A percentile compares a stretch with the other conserved stretches of the same genome.
Conservation (phyloP, 176 grass and related monocot species). For the Cocos nucifera region DNA sequence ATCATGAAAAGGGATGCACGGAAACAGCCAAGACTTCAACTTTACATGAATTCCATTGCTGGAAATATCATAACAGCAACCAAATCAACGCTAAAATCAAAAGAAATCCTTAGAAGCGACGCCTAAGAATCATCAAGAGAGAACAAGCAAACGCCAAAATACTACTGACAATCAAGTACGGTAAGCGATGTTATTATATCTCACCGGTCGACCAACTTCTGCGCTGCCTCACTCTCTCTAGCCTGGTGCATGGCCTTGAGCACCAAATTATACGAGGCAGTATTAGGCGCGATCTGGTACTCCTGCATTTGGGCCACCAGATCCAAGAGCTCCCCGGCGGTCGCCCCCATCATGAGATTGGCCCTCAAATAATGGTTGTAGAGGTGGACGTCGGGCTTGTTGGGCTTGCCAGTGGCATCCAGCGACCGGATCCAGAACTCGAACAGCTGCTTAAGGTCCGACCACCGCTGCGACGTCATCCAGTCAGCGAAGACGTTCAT, state of each 20-base stretch:
- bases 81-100: too few species aligned
- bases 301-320: conserved; percentile 75
- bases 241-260: conserved; percentile 46
- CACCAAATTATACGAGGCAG: conserved; percentile 85
- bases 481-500: conserved; percentile 58
- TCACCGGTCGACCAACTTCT: conserved; percentile 26
- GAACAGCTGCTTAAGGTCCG: conserved; percentile 57
- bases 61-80: too few species aligned
- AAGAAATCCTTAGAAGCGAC: too few species aligned
- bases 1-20: too few species aligned
- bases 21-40: too few species aligned
- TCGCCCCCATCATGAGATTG: conserved; percentile 48
- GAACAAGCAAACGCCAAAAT: not conserved
- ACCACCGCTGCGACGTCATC: conserved; percentile 66
- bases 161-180: too few species aligned
- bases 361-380: conserved; percentile 89
- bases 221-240: conserved; percentile 12
- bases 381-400: conserved; percentile 76
- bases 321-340: conserved; percentile 52
- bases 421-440: conserved; percentile 76
- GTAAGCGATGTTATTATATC: not conserved
- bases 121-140: conserved; percentile 6
- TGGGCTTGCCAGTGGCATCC: conserved; percentile 68
- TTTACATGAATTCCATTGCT: too few species aligned
- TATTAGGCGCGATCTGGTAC: conserved; percentile 62